Evolutionary conservation across 805 yeast genomes (phyloP), one percentile per base, ranked within the genome.

Genomic region (Priceomyces melissophilus): DNA sequence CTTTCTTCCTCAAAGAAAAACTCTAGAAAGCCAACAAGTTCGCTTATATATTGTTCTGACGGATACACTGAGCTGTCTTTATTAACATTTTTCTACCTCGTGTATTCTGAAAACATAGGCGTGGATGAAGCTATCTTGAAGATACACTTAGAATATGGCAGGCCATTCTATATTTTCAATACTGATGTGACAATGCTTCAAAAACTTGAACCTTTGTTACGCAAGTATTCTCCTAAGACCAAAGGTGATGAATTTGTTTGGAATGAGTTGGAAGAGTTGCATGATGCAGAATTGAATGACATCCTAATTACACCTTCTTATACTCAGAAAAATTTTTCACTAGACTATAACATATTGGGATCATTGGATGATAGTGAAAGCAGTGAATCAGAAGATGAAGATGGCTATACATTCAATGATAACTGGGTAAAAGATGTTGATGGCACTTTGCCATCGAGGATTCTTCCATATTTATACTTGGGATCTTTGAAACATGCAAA

Each of bases 51-150:
- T 56, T 88, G 96, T 54, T 77, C 86, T 2, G 96, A 91, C 62
- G 98, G 98, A 0, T 91, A 90, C 60, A 87, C 96, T 0, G 96
- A 89, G 55, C 84, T 90, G 38, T 80, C 96, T 4, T 70, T 91
- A n/a, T 61, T 90, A 30, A 76, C 79, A 0, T 65, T 87, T 28
- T 76, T 89, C 41, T 90, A 77, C 52, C 49, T 84, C 42, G 84
- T 91, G 43, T 91, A 83, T 61, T 59, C 86, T 2, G 75, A 82
- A 40, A 79, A 83, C 30, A 54, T 79, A 13, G 49, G 76, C 0
- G 60, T 87, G 10, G 81, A 84, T 20, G 81, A 83, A 30, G 90
- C 89, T 1, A 69, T 84, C 45, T 53, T 84, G 13, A 73, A 75
- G 43, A 61, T 87, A 39, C 96, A 89, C 57, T 48, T 56, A 32